Percentiles rank a stretch among this genome's conserved stretches.
Evolutionary conservation across 2,329 filamentous ascomycete genomes (phyloP).

Genomic region (Cladosporium sp.): DNA sequence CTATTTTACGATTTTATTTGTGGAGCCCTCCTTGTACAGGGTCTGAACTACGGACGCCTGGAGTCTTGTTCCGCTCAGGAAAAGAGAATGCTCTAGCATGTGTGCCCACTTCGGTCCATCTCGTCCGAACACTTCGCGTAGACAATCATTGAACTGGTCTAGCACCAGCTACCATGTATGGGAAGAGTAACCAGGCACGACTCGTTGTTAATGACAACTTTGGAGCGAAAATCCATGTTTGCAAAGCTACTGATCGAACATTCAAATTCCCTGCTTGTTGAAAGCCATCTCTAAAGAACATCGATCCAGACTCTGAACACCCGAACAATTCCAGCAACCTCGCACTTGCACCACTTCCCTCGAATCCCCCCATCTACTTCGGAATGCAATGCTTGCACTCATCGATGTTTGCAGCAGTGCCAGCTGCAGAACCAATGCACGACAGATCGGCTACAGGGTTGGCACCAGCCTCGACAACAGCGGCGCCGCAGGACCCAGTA

Average conservation of each 20-base stretch:
- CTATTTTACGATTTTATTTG: not conserved
- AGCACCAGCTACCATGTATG: not conserved
- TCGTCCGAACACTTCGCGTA: too few species aligned
- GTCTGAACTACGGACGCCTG: not conserved
- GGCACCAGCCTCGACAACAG: not conserved
- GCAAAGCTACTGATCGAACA: not conserved
- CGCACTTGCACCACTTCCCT: not conserved
- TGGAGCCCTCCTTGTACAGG: not conserved
- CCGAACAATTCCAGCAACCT: not conserved
- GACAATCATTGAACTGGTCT: not conserved
- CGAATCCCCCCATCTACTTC: constrained; percentile 6
- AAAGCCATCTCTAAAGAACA: not conserved
- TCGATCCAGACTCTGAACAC: not conserved
- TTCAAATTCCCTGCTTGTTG: not conserved
- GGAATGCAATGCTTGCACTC: constrained; percentile 22
- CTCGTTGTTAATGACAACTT: not conserved
- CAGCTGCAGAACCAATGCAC: constrained; percentile 19
- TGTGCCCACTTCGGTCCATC: not conserved
- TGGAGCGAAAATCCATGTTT: not conserved
- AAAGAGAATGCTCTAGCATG: not conserved
- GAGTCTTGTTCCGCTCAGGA: not conserved
- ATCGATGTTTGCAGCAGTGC: constrained; percentile 18
- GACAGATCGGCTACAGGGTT: not conserved
- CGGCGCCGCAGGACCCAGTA: not conserved
- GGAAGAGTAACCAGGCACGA: not conserved